Evolutionary conservation across 768 basidiomycete genomes (phyloP), one percentile per base, ranked within the genome.

Genomic region (Boletus rex-veris): DNA sequence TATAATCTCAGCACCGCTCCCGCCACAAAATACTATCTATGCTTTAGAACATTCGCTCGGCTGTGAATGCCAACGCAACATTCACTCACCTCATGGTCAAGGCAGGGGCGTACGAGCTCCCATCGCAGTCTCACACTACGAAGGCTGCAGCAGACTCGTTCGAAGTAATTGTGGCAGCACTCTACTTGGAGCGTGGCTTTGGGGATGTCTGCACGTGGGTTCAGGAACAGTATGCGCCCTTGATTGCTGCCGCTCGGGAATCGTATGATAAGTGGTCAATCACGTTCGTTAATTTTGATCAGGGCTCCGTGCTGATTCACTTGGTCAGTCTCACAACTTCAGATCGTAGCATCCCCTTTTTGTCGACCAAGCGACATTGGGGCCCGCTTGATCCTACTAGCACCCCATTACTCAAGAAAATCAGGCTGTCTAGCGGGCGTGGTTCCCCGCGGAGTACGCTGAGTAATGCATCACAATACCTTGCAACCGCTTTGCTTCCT

Each of bases 131-230:
- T 31, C 54, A 57, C 52, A 55, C 55, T 37, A 54, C 69, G 15
- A 80, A 78, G 60, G 69, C 67, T 12, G 75, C 66, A 7, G 79
- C 76, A 15, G 80, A 80, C 57, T 70, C 76, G 9, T 76, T 78
- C 58, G 78, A 80, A 59, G 73, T 75, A 12, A 71, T 78, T 19
- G 71, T 79, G 2, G 78, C 72, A n/a, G 73, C 71, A 6, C 75
- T 73, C 52, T 73, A 75, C 58, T 52, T 70, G 47, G 75, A 80
- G 51, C 54, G 62, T 37, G 76, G 78, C 5, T 67, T 72, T 31
- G 59, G 67, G 36, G 68, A 66, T 35, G 71, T 78, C 35, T 68
- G 65, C 41, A 40, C 61, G 3, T 79, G 77, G 75, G 67, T 75
- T 3, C 62, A 64, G 49, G 67, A 71, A 24, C 66, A 73, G 43